phyloP scores from a whole-genome alignment of 2,329 filamentous ascomycete species.

The Aspergillus udagawae region DNA sequence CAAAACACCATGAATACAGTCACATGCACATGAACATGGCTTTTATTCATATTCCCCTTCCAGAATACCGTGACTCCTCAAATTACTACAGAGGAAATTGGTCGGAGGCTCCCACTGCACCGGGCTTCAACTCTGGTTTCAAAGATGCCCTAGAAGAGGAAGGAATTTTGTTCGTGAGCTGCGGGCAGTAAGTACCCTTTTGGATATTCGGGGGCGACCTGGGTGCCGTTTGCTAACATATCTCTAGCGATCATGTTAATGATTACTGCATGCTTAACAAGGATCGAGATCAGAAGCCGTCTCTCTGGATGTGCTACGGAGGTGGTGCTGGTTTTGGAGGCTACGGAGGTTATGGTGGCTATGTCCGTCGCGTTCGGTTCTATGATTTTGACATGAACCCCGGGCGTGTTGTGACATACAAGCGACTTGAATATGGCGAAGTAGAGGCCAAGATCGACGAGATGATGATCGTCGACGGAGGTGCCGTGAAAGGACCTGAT shows the following conservation, averaged over 20 bases:
- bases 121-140: conserved; percentile 87
- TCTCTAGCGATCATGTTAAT: conserved; percentile 78
- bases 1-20: conserved; percentile 76
- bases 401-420: conserved; percentile 86
- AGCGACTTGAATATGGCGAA: conserved; percentile 70
- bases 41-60: conserved; percentile 95
- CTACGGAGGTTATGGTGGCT: conserved; percentile 87
- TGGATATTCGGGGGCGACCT: background rate
- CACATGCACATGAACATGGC: conserved; percentile 93
- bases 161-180: conserved; percentile 80
- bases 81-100: conserved; percentile 66
- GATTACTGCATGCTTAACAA: conserved; percentile 82
- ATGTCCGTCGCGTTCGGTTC: conserved; percentile 75
- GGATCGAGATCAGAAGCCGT: conserved; percentile 54
- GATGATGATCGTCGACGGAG: conserved; percentile 59
- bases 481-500: conserved; percentile 44
- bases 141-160: conserved; percentile 82
- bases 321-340: conserved; percentile 90
- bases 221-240: conserved; percentile 16
- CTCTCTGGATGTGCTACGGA: conserved; percentile 97
- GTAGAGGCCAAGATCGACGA: conserved; percentile 53
- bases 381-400: conserved; percentile 94
- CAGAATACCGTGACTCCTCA: conserved; percentile 69
- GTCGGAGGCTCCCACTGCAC: conserved; percentile 82
- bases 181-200: conserved; percentile 69